Conservation (phyloP, 495 filamentous ascomycete genomes). For the Amphirosellinia nigrospora region DNA sequence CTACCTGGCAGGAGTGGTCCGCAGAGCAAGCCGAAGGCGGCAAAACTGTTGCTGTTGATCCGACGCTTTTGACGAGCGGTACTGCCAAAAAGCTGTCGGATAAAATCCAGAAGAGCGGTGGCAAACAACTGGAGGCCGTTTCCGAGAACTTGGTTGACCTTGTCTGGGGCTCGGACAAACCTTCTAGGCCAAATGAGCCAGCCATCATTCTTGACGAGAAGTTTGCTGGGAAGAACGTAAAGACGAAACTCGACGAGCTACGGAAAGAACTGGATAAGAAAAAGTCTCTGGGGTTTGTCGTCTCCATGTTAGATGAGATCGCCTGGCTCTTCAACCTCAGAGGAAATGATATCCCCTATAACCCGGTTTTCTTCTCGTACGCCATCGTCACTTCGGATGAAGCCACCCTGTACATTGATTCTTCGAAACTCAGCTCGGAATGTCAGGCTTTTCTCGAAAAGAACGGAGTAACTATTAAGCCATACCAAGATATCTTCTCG, state of each 20-base stretch:
- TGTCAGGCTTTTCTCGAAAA: conserved; percentile 72
- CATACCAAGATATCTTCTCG: conserved; percentile 83
- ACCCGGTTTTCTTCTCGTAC: conserved; percentile 99
- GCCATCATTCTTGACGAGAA: conserved; percentile 72
- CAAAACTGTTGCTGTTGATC: conserved; percentile 91
- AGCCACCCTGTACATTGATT: conserved; percentile 85
- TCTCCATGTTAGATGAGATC: conserved; percentile 97
- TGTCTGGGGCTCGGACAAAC: conserved; percentile 80
- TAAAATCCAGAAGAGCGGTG: conserved; percentile 86
- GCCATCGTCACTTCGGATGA: conserved; percentile 82
- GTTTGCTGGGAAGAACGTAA: conserved; percentile 81
- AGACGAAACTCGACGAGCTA: conserved; percentile 84
- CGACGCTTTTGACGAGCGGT: conserved; percentile 82
- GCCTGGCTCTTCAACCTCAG: conserved; percentile 98
- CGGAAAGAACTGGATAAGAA: conserved; percentile 92
- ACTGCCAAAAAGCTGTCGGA: conserved; percentile 86
- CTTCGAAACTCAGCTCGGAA: conserved; percentile 73
- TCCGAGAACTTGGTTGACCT: conserved; percentile 84
- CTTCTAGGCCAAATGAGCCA: conserved; percentile 75
- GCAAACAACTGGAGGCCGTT: conserved; percentile 73
- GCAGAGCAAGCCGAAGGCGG: conserved; percentile 82
- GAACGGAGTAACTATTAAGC: conserved; percentile 73
- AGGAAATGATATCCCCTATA: conserved; percentile 97
- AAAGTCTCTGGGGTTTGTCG: conserved; percentile 84
- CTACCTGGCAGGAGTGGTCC: conserved; percentile 98